A percentile compares a stretch with the other conserved stretches of the same genome.
Conservation (phyloP, 1,284 basidiomycete species). For the Sporisorium iseilematis-ciliati region DNA sequence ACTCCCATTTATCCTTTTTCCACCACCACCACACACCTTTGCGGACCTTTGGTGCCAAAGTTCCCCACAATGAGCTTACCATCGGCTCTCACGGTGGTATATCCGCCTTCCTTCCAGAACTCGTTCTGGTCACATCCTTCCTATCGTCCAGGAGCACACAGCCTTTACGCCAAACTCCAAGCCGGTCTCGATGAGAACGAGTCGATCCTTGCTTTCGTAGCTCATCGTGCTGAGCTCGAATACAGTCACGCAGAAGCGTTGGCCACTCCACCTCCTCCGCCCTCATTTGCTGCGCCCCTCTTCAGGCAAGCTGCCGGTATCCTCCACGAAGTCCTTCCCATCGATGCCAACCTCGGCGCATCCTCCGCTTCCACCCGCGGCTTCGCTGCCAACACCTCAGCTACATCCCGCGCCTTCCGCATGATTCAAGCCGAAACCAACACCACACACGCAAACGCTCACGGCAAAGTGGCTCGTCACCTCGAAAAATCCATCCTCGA, state of each 20-base stretch:
- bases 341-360: conserved; percentile 15
- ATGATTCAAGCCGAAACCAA: conserved; percentile 55
- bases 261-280: conserved; percentile 42
- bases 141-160: conserved; percentile 60
- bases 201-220: conserved; percentile 58
- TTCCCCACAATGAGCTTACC: conserved; percentile 56
- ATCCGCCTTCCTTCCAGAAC: conserved; percentile 61
- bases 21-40: neutral
- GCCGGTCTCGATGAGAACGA: conserved; percentile 65
- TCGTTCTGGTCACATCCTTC: conserved; percentile 67
- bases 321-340: conserved; percentile 39
- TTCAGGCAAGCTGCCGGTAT: conserved; percentile 49
- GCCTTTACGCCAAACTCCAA: conserved; percentile 62
- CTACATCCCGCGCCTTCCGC: conserved; percentile 50
- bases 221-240: conserved; percentile 62
- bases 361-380: conserved; percentile 24
- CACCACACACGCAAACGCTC: conserved; percentile 51
- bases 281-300: conserved; percentile 44
- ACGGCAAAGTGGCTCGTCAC: conserved; percentile 52
- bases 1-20: no score
- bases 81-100: conserved; percentile 55
- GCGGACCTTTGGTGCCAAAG: neutral
- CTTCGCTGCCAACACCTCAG: conserved; percentile 33
- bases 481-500: conserved; percentile 57
- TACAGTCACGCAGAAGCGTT: conserved; percentile 55